Base-by-base conservation (phyloP, 164 flowering plant species). In the Chloranthus sessilifolius region DNA sequence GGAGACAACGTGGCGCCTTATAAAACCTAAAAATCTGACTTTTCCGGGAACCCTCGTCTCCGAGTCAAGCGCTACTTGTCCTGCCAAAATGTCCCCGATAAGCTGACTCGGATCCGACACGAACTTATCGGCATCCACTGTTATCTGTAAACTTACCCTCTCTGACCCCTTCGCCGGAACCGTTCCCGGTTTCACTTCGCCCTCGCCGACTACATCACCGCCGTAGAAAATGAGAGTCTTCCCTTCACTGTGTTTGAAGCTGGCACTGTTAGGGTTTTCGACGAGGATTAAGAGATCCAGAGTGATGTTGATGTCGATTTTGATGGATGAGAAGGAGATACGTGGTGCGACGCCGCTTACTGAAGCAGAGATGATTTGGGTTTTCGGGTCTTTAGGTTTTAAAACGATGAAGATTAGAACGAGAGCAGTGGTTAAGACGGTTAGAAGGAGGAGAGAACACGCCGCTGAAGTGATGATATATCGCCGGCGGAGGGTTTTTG, bases 271-370 rank as follows among this genome's bases (percentile, higher is more conserved):
- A 0, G 60, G 71, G 59, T 77, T 75, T 5, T 62, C 5, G 16
- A 80, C 62, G 3, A 26, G 67, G 35, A 75, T 16, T 31, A 24
- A 14, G 14, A 70, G 53, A 41, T 54, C 41, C 14, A 73, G 51
- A 21, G 83, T 69, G 49, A 81, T 28, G 69, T 81, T 81, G 36
- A 81, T 59, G n/a, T 74, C 40, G 43, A 81, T n/a, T 0, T 27
- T 14, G 11, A 76, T 2, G 9, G 33, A 27, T 0, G 81, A 78
- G 46, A 75, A 50, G 0, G 73, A 33, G 34, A 81, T 16, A 3
- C 71, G 56, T 5, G 86, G 81, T 1, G 79, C 42, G 1, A 77
- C 27, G 19, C 82, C 82, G 3, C 52, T 57, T 12, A 80, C 29
- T 0, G 62, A 0, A 9, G 69, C 68, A 0, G 82, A 77, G 41